Conservation (phyloP, 2,329 filamentous ascomycete species). For the Ascochyta fabae region DNA sequence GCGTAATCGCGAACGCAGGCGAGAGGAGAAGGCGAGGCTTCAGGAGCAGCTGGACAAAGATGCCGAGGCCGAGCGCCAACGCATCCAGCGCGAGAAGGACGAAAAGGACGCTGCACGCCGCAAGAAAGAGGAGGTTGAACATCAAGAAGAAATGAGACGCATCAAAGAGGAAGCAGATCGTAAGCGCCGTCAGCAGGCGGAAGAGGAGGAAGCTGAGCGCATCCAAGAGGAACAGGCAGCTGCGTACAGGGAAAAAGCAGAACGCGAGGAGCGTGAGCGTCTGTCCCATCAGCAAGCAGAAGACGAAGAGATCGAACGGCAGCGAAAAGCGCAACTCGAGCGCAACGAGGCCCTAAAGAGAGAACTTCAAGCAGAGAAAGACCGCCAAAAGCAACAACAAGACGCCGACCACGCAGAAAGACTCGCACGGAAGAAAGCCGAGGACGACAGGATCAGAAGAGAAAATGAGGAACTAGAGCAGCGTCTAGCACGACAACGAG, state of each 20-base stretch:
- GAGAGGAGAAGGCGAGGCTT: neutral
- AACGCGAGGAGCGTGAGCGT: neutral
- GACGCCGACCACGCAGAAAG: neutral
- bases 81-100: neutral
- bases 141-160: neutral
- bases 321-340: neutral
- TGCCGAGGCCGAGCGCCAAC: neutral
- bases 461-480: neutral
- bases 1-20: neutral
- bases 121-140: slow-evolving; percentile 16
- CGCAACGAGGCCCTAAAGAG: neutral
- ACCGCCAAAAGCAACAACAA: neutral
- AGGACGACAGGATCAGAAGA: neutral
- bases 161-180: neutral
- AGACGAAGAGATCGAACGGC: neutral
- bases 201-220: slow-evolving; percentile 8
- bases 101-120: slow-evolving; percentile 6
- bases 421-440: neutral
- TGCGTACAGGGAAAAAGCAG: neutral
- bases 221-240: slow-evolving; percentile 6
- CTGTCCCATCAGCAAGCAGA: neutral
- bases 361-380: neutral
- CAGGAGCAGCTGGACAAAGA: neutral
- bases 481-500: neutral
- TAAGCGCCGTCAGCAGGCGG: no score